Evolutionary conservation across 2,329 filamentous ascomycete species (phyloP).

Genomic region (Sporothrix euskadiensis): DNA sequence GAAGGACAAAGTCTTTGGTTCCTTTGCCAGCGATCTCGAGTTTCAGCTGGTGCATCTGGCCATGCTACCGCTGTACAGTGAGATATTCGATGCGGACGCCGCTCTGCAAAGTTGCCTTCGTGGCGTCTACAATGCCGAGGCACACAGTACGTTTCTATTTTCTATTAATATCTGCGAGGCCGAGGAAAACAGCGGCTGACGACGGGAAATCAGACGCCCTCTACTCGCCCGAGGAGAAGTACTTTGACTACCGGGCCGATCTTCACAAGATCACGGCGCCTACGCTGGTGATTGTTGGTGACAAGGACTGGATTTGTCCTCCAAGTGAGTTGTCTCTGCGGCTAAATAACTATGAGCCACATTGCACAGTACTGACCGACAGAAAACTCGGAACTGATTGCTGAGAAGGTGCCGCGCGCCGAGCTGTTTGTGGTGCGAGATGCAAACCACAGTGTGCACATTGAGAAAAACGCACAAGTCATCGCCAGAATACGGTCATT

Average conservation of each 20-base stretch:
- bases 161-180: not conserved
- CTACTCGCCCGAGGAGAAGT: conserved; percentile 42
- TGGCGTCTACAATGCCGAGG: conserved; percentile 41
- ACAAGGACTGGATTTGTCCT: conserved; percentile 46
- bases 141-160: conserved; percentile 35
- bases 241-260: conserved; percentile 42
- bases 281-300: conserved; percentile 43
- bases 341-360: not conserved
- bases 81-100: conserved; percentile 40
- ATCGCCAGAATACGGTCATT: conserved; percentile 34
- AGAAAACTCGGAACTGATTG: conserved; percentile 41
- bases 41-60: conserved; percentile 44
- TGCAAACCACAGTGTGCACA: conserved; percentile 43
- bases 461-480: conserved; percentile 40
- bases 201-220: conserved; percentile 35
- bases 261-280: conserved; percentile 39
- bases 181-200: not conserved
- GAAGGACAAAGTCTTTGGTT: conserved; percentile 43
- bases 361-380: not conserved
- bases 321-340: conserved; percentile 34
- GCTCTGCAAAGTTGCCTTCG: conserved; percentile 38
- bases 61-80: conserved; percentile 42
- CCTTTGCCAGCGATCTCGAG: conserved; percentile 43
- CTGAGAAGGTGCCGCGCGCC: conserved; percentile 35
- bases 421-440: conserved; percentile 37